Base-by-base conservation (phyloP, 169 alveolate species). In the Eimeria tenella region DNA sequence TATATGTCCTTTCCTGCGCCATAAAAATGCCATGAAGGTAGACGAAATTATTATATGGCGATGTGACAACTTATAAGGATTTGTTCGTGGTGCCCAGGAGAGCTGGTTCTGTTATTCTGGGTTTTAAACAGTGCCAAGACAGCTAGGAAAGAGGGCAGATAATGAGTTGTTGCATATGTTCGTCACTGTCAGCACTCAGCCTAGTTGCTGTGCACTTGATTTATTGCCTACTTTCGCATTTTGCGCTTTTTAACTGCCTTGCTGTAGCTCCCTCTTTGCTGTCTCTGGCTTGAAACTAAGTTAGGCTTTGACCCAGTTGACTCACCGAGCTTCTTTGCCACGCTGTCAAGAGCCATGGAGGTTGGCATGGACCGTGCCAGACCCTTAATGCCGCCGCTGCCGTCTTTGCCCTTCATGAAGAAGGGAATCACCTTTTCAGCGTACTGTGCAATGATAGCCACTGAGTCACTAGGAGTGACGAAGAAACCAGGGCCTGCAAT, bases 291-390 rank as follows among this genome's bases (percentile, higher is more conserved):
- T 31, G 42, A 31, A 31, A 31, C 42, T 31, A 31, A 31, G 42
- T 2, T 31, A 31, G 42, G 42, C 42, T 31, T 31, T 31, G 42
- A 2, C 8, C 31, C 42, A 31, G 42, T 31, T 31, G 11, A 7
- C 93, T 62, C n/a, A 93, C 95, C 98, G 70, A 98, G 96, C 68
- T 98, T 97, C 75, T 97, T 95, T 6, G 99, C 99, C 15, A 99
- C 99, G 93, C 95, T 93, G 94, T 98, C 99, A 23, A 98, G 95
- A 23, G 99, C 99, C 5, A 98, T 97, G 7, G 99, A 97, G 10
- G 99, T 99, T 17, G 99, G 99, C 99, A 99, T 99, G 42, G 99
- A 97, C 94, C 99, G 96, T 7, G 99, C 99, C 7, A 98, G 98
- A 4, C 99, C 99, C 53, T 94, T 94, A 92, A 98, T 90, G 11